Conservation (phyloP, 2,329 filamentous ascomycete species). For the Corinectria fuckeliana region DNA sequence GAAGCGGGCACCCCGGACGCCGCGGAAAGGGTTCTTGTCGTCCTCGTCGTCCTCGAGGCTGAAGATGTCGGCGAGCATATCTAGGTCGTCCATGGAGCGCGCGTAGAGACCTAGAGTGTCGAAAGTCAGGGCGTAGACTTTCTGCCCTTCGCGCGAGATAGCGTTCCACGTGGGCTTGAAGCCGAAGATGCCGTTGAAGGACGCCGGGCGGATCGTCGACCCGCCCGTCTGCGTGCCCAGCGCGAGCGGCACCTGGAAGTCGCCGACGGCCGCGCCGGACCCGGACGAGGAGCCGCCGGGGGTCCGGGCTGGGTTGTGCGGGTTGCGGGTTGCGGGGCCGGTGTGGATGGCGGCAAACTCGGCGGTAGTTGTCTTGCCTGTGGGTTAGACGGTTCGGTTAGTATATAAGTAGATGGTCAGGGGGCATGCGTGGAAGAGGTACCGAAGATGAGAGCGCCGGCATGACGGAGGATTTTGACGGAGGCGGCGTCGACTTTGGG, state of each 20-base stretch:
- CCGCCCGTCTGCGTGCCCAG: constrained; percentile 73
- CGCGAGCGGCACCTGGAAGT: constrained; percentile 66
- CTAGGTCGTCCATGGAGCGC: constrained; percentile 63
- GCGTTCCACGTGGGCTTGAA: constrained; percentile 72
- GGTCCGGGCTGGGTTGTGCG: constrained; percentile 69
- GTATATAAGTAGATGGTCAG: neutral
- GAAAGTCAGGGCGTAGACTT: constrained; percentile 63
- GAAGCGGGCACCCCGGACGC: constrained; percentile 59
- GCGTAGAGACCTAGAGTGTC: constrained; percentile 70
- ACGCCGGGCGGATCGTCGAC: constrained; percentile 68
- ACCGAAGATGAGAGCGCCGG: constrained; percentile 63
- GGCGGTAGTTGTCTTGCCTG: constrained; percentile 57
- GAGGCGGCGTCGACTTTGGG: constrained; percentile 58
- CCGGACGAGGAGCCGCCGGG: constrained; percentile 74
- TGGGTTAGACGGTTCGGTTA: neutral
- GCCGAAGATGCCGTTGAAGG: constrained; percentile 71
- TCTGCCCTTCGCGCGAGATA: constrained; percentile 67
- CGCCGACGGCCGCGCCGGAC: constrained; percentile 70
- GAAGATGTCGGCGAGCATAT: constrained; percentile 63
- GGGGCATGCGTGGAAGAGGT: neutral
- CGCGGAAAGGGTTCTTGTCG: constrained; percentile 45
- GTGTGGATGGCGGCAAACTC: constrained; percentile 66
- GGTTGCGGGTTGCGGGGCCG: constrained; percentile 64
- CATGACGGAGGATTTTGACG: constrained; percentile 58
- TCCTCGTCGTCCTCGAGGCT: constrained; percentile 53